Percentiles rank a stretch among this genome's conserved stretches.
Conservation (phyloP, 805 yeast species). For the Debaryomyces prosopidis region DNA sequence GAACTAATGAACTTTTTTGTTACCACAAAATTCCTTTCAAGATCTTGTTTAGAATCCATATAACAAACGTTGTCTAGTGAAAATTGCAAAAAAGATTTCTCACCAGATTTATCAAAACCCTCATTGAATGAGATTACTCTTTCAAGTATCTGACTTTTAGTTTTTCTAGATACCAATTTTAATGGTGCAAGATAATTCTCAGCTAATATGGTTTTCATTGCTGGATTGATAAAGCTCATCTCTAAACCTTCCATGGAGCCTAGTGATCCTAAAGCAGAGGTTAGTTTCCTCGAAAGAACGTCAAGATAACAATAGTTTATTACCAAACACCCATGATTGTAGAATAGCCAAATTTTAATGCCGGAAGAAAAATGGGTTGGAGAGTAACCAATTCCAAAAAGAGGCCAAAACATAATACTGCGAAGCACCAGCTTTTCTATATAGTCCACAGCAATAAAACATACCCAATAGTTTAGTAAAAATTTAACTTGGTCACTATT, state of each 20-base stretch:
- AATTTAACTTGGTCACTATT: slow-evolving; percentile 11
- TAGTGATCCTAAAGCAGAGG: neutral
- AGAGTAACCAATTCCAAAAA: slow-evolving; percentile 5
- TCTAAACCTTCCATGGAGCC: slow-evolving; percentile 13
- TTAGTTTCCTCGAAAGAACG: slow-evolving; percentile 4
- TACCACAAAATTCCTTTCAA: neutral
- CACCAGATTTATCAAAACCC: no score
- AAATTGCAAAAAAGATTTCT: slow-evolving; percentile 13
- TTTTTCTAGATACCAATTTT: no score
- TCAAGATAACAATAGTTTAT: slow-evolving; percentile 16
- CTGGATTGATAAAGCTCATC: slow-evolving; percentile 14
- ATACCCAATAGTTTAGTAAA: slow-evolving; percentile 23
- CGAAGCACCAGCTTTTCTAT: slow-evolving; percentile 11
- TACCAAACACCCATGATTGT: slow-evolving; percentile 24
- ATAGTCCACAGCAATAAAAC: slow-evolving; percentile 14
- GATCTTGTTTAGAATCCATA: slow-evolving; percentile 13
- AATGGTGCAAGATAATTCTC: neutral
- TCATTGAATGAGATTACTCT: no score
- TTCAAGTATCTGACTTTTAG: no score
- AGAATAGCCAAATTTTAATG: slow-evolving; percentile 22
- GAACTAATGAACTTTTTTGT: neutral
- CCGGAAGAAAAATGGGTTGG: slow-evolving; percentile 7
- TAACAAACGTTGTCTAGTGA: slow-evolving; percentile 17
- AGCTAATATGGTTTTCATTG: slow-evolving; percentile 1
- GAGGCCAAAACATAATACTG: slow-evolving; percentile 9